Evolutionary conservation across 208 protist genomes (phyloP), one percentile per base, ranked within the genome.

Genomic region (Leishmania arabica): DNA sequence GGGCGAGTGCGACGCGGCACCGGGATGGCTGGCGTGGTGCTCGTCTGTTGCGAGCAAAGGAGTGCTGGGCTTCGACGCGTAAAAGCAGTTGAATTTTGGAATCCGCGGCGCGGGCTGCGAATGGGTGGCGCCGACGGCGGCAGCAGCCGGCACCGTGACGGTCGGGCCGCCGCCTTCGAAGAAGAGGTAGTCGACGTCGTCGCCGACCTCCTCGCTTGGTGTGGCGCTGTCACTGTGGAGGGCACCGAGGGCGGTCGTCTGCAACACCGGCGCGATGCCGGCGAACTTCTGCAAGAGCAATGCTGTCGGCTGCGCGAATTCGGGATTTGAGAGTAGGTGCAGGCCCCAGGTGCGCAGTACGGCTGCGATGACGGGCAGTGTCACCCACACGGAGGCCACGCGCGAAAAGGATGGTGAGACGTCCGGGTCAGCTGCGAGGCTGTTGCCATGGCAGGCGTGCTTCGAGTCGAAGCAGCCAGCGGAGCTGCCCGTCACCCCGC

Each of bases 211-310:
- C 24, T 89, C 89, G 45, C 37, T 81, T 3, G 83, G 68, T 17
- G 82, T 76, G 79, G 73, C 78, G 31, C 68, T 80, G 1, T 78
- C 75, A 56, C 86, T 51, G 65, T 76, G 78, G 70, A 86, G 42
- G 78, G 75, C 78, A 31, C 79, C 64, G 24, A 92, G 81, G 5
- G 88, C 83, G 21, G 82, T 89, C 47, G 84, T 76, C 76, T 84
- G 84, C 81, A 97, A 66, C 47, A 82, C 82, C 0, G 91, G 91
- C 21, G 89, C 84, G 66, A 97, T 86, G 40, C 91, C 92, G 27
- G 83, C 65, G 79, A 91, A 95, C 51, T 85, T 83, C 80, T 95
- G 92, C 64, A 97, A 80, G 71, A 88, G 95, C 72, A 95, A 73
- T 17, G 91, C 82, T 60, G 85, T 90, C 15, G 94, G 94, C 80